Evolutionary conservation across 106 monocot species (phyloP).

Genomic region (Gastrodia elata): DNA sequence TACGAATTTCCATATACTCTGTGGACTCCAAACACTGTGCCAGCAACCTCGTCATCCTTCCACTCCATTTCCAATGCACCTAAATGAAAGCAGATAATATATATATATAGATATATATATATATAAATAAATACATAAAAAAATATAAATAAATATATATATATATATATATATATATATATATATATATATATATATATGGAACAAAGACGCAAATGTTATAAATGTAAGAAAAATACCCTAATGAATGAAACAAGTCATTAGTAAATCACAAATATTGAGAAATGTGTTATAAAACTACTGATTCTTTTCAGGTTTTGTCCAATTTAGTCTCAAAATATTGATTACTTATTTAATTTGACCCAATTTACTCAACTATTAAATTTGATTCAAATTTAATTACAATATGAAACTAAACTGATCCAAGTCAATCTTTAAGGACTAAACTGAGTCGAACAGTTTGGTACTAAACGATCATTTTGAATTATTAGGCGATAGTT

Average conservation of each 20-base stretch:
- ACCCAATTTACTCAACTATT: no score
- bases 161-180: neutral
- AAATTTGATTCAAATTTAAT: no score
- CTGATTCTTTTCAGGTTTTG: no score
- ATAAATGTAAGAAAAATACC: neutral
- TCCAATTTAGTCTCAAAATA: no score
- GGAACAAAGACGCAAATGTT: neutral
- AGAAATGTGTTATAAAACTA: no score
- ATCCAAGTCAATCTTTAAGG: no score
- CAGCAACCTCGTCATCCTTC: conserved; percentile 65
- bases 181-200: neutral
- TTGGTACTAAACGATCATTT: no score
- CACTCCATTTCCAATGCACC: conserved; percentile 90
- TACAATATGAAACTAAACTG: no score
- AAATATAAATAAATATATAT: neutral
- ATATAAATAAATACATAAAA: neutral
- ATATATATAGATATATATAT: neutral
- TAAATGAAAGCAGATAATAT: conserved; percentile 15
- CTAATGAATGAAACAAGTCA: neutral
- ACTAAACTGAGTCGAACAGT: no score
- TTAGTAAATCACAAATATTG: no score
- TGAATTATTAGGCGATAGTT: no score
- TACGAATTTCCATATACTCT: conserved; percentile 93
- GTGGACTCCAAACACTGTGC: conserved; percentile 88
- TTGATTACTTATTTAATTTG: no score